Evolutionary conservation across 164 flowering plant genomes (phyloP).

Genomic region (Annona cherimola): DNA sequence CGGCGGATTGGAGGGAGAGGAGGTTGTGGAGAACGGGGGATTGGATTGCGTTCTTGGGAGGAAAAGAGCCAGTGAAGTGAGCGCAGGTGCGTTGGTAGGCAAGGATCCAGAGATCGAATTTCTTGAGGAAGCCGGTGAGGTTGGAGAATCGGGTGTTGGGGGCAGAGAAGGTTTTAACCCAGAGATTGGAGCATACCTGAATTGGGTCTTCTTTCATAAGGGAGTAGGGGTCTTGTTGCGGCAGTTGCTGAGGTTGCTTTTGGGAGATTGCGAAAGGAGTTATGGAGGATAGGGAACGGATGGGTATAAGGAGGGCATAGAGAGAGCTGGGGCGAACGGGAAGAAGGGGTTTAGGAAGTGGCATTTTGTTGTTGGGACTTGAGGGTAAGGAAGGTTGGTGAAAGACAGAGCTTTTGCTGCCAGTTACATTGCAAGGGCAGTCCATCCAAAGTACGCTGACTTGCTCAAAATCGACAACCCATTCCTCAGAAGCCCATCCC

Average conservation of each 20-base stretch:
- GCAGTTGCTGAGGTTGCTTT: slow-evolving; percentile 3
- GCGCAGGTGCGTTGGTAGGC: slow-evolving; percentile 91
- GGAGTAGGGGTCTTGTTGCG: slow-evolving; percentile 47
- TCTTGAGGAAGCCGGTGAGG: slow-evolving; percentile 78
- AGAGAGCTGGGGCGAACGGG: slow-evolving; percentile 5
- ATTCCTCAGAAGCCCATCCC: no score
- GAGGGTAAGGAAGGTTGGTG: not conserved
- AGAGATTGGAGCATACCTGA: slow-evolving; percentile 56
- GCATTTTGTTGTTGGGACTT: not conserved
- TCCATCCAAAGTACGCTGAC: no score
- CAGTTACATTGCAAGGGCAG: no score
- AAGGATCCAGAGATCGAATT: slow-evolving; percentile 86
- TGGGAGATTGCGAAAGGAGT: slow-evolving; percentile 14
- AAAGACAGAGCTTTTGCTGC: not conserved
- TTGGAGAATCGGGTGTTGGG: slow-evolving; percentile 37
- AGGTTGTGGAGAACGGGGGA: slow-evolving; percentile 44
- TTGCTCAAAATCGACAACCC: no score
- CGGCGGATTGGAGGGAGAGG: slow-evolving; percentile 62
- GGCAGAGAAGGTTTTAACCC: slow-evolving; percentile 69
- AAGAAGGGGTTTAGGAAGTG: not conserved
- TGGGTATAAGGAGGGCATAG: slow-evolving; percentile 2
- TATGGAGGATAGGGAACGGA: slow-evolving; percentile 7
- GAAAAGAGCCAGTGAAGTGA: slow-evolving; percentile 74
- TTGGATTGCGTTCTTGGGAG: slow-evolving; percentile 67
- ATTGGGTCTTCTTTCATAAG: slow-evolving; percentile 83